Percentiles rank a stretch among this genome's conserved stretches.
Conservation (phyloP, 352 stramenopile genomes). For the Phytophthora vignae region DNA sequence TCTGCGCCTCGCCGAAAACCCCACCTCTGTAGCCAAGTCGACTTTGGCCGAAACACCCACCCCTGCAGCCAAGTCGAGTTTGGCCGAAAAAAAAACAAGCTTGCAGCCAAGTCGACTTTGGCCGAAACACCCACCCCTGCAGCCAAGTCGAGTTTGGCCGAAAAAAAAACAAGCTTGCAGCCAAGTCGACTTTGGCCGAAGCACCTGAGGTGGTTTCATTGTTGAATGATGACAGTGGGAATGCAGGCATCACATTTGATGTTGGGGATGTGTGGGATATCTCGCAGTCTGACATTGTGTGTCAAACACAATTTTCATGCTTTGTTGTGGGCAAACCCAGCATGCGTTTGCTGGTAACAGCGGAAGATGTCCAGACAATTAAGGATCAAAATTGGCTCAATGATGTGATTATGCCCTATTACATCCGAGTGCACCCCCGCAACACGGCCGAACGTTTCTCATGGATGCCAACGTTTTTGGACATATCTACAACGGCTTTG, state of each 20-base stretch:
- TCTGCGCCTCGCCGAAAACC: too few species aligned
- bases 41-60: too few species aligned
- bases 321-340: not conserved
- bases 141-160: too few species aligned
- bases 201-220: not conserved
- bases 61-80: too few species aligned
- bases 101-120: too few species aligned
- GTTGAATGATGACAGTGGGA: not conserved
- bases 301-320: not conserved
- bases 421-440: not conserved
- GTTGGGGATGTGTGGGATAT: not conserved
- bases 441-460: not conserved
- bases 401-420: slow-evolving; percentile 1
- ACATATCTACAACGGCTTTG: not conserved
- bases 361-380: not conserved
- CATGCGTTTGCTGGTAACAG: not conserved
- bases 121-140: too few species aligned
- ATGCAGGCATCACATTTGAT: not conserved
- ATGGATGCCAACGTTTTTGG: slow-evolving; percentile 11
- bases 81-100: too few species aligned
- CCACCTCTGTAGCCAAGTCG: too few species aligned
- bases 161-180: too few species aligned
- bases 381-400: slow-evolving; percentile 2
- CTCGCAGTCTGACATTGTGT: not conserved
- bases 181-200: too few species aligned